phyloP scores from a whole-genome alignment of 2,329 filamentous ascomycete genomes.

The Epichloe glyceriae region DNA sequence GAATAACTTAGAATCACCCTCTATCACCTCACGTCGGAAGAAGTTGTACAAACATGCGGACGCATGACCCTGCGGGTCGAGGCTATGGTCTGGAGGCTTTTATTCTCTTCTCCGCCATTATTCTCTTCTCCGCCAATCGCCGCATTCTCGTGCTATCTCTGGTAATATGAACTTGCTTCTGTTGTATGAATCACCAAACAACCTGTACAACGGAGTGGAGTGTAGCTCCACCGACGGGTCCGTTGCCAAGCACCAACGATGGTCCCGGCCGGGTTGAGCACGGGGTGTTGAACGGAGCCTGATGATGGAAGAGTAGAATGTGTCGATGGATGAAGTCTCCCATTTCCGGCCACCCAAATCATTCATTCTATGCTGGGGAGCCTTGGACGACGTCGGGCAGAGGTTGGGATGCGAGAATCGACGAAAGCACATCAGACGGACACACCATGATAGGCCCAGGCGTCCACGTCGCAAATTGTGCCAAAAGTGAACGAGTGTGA shows the following conservation, averaged over 20 bases:
- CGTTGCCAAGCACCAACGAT: neutral
- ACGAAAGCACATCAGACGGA: too few species aligned
- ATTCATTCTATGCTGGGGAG: too few species aligned
- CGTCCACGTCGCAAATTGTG: neutral
- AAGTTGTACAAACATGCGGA: neutral
- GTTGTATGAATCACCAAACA: neutral
- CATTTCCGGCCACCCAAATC: neutral
- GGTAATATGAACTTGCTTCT: neutral
- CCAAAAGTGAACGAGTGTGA: neutral
- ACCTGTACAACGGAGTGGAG: neutral
- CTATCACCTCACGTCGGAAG: neutral
- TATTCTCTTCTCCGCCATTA: neutral
- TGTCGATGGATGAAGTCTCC: neutral
- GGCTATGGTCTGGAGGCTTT: neutral
- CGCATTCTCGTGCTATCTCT: neutral
- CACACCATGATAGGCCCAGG: neutral
- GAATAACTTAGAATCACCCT: neutral
- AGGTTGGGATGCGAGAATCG: too few species aligned
- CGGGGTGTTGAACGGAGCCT: neutral
- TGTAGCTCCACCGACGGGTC: neutral
- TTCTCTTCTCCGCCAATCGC: neutral
- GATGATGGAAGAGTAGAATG: neutral
- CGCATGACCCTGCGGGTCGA: neutral
- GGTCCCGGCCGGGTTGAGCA: neutral
- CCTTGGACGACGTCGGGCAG: too few species aligned